Base-by-base conservation (phyloP, 2,329 filamentous ascomycete species). In the Fusarium incarnatum region DNA sequence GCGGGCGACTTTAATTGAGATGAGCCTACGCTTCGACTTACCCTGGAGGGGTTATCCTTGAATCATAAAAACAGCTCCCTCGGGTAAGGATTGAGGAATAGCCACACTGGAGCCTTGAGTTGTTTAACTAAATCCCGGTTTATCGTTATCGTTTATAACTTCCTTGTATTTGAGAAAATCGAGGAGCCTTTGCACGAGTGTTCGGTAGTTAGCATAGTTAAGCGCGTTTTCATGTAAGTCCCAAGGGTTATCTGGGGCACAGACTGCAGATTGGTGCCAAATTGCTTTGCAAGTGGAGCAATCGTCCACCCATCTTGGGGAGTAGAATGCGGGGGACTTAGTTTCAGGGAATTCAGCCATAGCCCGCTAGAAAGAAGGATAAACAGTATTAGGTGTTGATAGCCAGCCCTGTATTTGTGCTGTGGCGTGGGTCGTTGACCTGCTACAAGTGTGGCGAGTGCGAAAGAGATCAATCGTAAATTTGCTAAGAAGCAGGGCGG, bases 341-440 rank as follows among this genome's bases (percentile, higher is more conserved):
- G 18, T 7, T 12, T 37, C 18, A 4, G 34, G 5, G 7, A 1
- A 0, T 11, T 0, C 2, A 4, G 18, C 5, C 18, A n/a, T n/a
- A 7, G 10, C 2, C 18, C 10, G 2, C 3, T 7, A 3, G 1
- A 11, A 6, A n/a, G 18, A 37, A n/a, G 3, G 34, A 3, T 37
- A 37, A 9, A 37, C 16, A 11, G 34, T 11, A 37, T 8, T 18
- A 3, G 32, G 16, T 18, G 32, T 34, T 1, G 4, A 18, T 37
- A 11, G 5, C 9, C 5, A 11, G 4, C 6, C n/a, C 3, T 37
- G 18, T 1, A 37, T n/a, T 7, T 37, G 1, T n/a, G 18, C 18
- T n/a, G 34, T 37, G 34, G 18, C 34, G 34, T 37, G 34, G 7
- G 6, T n/a, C 1, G 0, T 9, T 37, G 3, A 5, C 18, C 6